phyloP scores from a whole-genome alignment of 1,284 basidiomycete genomes.

The Sanghuangporus weigelae region DNA sequence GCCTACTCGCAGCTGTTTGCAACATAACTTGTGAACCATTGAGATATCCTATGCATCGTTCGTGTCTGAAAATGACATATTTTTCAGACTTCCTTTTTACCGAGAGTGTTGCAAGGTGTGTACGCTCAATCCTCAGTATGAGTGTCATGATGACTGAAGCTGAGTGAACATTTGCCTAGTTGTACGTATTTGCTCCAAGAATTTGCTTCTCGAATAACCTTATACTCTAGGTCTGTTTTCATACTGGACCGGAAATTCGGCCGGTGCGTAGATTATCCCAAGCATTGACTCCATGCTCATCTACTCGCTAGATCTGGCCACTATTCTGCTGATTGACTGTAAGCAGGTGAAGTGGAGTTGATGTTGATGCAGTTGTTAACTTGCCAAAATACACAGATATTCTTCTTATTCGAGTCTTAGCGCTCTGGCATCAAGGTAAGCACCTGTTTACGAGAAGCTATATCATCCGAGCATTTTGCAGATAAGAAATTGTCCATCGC shows the following conservation, averaged over 20 bases:
- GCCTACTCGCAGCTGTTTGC: background rate
- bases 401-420: slow-evolving; percentile 4
- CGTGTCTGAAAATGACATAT: background rate
- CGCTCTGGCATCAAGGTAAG: background rate
- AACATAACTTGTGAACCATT: background rate
- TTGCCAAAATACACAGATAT: background rate
- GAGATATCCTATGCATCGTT: too few species aligned
- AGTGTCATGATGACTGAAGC: too few species aligned
- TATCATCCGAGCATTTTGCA: background rate
- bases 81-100: background rate
- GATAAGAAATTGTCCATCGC: background rate
- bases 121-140: too few species aligned
- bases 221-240: background rate
- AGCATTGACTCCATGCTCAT: background rate
- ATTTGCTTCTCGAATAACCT: too few species aligned
- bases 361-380: too few species aligned
- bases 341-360: background rate
- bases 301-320: background rate
- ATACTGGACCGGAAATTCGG: background rate
- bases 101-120: background rate
- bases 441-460: background rate
- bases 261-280: background rate
- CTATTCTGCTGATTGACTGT: background rate
- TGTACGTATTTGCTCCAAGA: too few species aligned
- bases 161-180: too few species aligned